Evolutionary conservation across 2,329 filamentous ascomycete species (phyloP).

Genomic region (Colletotrichum higginsianum): DNA sequence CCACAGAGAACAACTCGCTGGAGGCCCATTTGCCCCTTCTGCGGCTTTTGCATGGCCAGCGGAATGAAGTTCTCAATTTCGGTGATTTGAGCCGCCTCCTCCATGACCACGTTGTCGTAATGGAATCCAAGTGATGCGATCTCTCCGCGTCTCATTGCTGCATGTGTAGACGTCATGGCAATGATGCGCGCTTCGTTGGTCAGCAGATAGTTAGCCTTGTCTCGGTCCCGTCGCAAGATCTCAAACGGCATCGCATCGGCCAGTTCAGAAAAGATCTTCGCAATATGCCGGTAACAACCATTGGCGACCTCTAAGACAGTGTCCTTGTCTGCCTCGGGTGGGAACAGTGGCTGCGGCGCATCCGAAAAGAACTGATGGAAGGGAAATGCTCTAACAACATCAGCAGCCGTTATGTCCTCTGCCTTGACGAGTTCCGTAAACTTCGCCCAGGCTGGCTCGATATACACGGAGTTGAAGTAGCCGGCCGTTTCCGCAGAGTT

Average conservation of each 20-base stretch:
- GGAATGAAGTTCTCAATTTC: constrained; percentile 98
- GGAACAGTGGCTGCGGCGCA: constrained; percentile 89
- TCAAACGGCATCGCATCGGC: constrained; percentile 97
- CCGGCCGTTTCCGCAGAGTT: constrained; percentile 97
- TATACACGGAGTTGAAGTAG: constrained; percentile 95
- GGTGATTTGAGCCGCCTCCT: constrained; percentile 97
- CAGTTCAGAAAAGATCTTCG: constrained; percentile 91
- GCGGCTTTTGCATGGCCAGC: constrained; percentile 88
- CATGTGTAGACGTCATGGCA: constrained; percentile 98
- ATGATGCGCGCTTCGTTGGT: constrained; percentile 97
- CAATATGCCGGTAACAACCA: constrained; percentile 90
- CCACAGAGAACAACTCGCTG: constrained; percentile 94
- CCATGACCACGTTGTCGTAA: constrained; percentile 98
- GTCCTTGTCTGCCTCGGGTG: constrained; percentile 74
- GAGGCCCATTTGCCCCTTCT: constrained; percentile 79
- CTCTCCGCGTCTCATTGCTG: constrained; percentile 92
- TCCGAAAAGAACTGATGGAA: constrained; percentile 91
- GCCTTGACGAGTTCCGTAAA: constrained; percentile 75
- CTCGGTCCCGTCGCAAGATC: constrained; percentile 87
- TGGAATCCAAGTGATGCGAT: constrained; percentile 94
- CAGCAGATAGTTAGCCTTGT: constrained; percentile 96
- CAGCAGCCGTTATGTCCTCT: constrained; percentile 68
- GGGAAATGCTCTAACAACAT: constrained; percentile 83
- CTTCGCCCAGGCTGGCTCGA: constrained; percentile 89
- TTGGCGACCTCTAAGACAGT: constrained; percentile 81